Evolutionary conservation across 202 grass and related monocot genomes (phyloP).

Genomic region (Panicum virgatum): DNA sequence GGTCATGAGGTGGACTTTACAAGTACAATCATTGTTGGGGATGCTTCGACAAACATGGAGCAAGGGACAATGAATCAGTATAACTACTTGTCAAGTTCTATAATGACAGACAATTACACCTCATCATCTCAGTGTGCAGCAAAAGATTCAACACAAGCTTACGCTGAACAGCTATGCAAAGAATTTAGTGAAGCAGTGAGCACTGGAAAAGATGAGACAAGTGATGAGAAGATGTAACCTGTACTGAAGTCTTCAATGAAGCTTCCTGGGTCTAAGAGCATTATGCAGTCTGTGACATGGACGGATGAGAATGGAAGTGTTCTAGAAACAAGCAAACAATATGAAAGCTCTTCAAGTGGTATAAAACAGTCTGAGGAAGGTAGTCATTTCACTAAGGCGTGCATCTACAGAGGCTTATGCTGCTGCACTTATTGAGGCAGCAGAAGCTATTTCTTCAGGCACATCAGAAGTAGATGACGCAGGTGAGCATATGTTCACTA

Average conservation of each 20-base stretch:
- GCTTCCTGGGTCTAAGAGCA: constrained; percentile 52
- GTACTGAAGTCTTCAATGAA: constrained; percentile 77
- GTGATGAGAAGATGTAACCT: constrained; percentile 39
- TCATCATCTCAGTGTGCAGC: constrained; percentile 27
- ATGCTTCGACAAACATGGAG: constrained; percentile 31
- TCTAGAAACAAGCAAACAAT: constrained; percentile 38
- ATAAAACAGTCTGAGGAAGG: constrained; percentile 40
- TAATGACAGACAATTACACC: constrained; percentile 30
- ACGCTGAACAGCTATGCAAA: constrained; percentile 11
- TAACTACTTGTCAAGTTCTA: constrained; percentile 41
- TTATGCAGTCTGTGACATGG: constrained; percentile 65
- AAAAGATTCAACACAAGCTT: constrained; percentile 29
- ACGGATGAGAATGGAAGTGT: constrained; percentile 51
- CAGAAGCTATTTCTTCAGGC: constrained; percentile 68
- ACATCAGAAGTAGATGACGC: constrained; percentile 67
- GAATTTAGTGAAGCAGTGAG: constrained; percentile 31
- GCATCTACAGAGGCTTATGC: constrained; percentile 87
- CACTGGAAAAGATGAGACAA: constrained; percentile 25
- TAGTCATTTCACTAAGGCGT: constrained; percentile 54
- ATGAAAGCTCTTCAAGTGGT: constrained; percentile 39
- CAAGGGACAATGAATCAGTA: constrained; percentile 30
- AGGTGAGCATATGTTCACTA: constrained; percentile 49
- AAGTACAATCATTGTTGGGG: constrained; percentile 47
- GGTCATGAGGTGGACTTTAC: constrained; percentile 39
- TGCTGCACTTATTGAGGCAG: constrained; percentile 66